Conservation (phyloP, 2,329 filamentous ascomycete genomes). For the Fusarium heterosporum region DNA sequence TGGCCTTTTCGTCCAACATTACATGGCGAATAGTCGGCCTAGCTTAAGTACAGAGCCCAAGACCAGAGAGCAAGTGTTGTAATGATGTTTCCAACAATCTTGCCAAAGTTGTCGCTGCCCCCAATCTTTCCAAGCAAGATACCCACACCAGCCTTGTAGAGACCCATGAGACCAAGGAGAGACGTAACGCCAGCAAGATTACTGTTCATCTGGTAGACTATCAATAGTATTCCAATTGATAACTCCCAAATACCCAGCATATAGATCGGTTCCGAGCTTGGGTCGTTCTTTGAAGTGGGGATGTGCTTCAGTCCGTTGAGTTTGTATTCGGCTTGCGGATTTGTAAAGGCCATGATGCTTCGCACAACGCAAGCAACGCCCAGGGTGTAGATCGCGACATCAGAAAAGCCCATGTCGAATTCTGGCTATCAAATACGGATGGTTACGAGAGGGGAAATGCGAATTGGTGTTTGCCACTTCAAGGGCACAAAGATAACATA, state of each 20-base stretch:
- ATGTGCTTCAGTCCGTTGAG: conserved; percentile 12
- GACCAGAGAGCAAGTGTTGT: not conserved
- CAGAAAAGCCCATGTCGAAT: not conserved
- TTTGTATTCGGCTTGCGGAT: conserved; percentile 14
- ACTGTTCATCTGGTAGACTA: not conserved
- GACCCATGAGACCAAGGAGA: not conserved
- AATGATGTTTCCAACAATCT: not conserved
- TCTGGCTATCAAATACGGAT: accelerated
- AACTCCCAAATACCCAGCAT: conserved; percentile 18
- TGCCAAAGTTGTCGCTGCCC: not conserved
- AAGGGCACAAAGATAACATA: no score
- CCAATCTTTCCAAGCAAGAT: not conserved
- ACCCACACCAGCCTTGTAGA: conserved; percentile 7
- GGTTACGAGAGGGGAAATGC: accelerated
- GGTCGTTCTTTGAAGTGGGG: not conserved
- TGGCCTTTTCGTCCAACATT: no score
- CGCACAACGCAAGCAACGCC: conserved; percentile 1
- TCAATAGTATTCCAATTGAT: not conserved
- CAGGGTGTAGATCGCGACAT: not conserved
- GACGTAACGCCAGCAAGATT: not conserved
- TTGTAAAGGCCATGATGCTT: conserved; percentile 13
- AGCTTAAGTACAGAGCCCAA: not conserved
- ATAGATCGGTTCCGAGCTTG: conserved; percentile 4
- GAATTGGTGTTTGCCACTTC: not conserved
- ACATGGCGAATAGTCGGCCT: no score